Evolutionary conservation across 768 basidiomycete genomes (phyloP).

Genomic region (Amanita muscaria): DNA sequence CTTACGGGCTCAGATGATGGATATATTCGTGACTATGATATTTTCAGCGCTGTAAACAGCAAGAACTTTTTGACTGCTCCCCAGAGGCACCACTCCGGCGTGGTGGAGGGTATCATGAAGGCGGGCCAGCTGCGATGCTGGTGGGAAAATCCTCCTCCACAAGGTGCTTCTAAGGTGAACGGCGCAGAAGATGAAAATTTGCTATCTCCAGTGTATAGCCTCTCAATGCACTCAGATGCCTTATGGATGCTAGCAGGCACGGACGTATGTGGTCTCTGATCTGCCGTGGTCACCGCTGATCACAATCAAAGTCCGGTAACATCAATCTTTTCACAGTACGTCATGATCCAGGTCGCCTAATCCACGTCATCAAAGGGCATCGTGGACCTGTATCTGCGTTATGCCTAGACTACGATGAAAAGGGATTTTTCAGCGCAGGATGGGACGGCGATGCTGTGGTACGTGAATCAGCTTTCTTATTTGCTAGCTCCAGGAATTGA

Average conservation of each 20-base stretch:
- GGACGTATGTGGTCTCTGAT: slow-evolving; percentile 45
- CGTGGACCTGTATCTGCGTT: slow-evolving; percentile 81
- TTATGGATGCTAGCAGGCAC: slow-evolving; percentile 88
- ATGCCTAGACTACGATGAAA: slow-evolving; percentile 72
- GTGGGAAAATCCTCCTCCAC: slow-evolving; percentile 72
- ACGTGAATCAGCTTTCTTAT: slow-evolving; percentile 23
- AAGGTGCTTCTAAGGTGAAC: slow-evolving; percentile 22
- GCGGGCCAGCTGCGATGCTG: slow-evolving; percentile 79
- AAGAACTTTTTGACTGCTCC: slow-evolving; percentile 82
- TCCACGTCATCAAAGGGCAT: slow-evolving; percentile 69
- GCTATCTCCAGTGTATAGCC: slow-evolving; percentile 76
- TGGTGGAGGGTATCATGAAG: slow-evolving; percentile 89
- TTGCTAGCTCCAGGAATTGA: slow-evolving; percentile 2
- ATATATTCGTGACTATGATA: slow-evolving; percentile 87
- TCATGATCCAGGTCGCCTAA: slow-evolving; percentile 79
- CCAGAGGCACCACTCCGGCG: slow-evolving; percentile 80
- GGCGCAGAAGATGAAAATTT: slow-evolving; percentile 39
- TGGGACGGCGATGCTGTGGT: slow-evolving; percentile 92
- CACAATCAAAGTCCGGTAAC: slow-evolving; percentile 56
- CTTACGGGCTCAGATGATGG: slow-evolving; percentile 92
- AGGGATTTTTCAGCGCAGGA: slow-evolving; percentile 80
- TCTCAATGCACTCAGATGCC: slow-evolving; percentile 88
- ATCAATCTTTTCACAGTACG: slow-evolving; percentile 91
- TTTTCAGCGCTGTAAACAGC: slow-evolving; percentile 83
- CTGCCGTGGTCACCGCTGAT: slow-evolving; percentile 11